These are phyloP conservation scores for Letharia lupina DNA, from an alignment of 495 filamentous ascomycete species.

Conservation along the genomic window DNA sequence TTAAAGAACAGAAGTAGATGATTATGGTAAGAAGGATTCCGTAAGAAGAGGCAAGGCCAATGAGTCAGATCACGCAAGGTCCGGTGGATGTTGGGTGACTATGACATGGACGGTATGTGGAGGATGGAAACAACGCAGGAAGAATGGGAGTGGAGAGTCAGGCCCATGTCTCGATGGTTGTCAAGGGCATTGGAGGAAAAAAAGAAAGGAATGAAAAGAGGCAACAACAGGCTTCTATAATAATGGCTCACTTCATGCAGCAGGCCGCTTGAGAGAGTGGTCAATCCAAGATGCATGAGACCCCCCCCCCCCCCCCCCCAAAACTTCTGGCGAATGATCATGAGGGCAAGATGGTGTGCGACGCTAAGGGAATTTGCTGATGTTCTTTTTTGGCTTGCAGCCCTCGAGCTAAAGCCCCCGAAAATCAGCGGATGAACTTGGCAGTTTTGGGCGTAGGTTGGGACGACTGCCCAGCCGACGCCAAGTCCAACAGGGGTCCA, in stretches of 20 bases:
- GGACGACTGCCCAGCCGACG: conserved; percentile 14
- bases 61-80: conserved; percentile 16
- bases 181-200: neutral
- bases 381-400: conserved; percentile 14
- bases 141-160: conserved; percentile 9
- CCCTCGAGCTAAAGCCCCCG: conserved; percentile 17
- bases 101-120: conserved; percentile 11
- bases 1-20: conserved; percentile 6
- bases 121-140: conserved; percentile 11
- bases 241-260: conserved; percentile 6
- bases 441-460: neutral
- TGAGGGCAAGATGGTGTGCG: conserved; percentile 19
- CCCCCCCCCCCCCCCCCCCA: conserved; percentile 7
- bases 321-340: conserved; percentile 24
- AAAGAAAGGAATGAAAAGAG: conserved; percentile 7
- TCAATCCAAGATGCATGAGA: conserved; percentile 16
- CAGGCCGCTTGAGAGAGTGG: conserved; percentile 3
- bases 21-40: neutral
- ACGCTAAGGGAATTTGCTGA: conserved; percentile 12
- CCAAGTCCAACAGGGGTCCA: neutral
- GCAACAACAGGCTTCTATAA: conserved; percentile 18
- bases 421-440: conserved; percentile 15
- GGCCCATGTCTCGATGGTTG: conserved; percentile 7
- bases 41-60: conserved; percentile 11
- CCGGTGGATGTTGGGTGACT: conserved; percentile 3